These are phyloP conservation scores for Neofusicoccum kwambonambiense DNA, from an alignment of 2,329 filamentous ascomycete species.

Conservation along the genomic window DNA sequence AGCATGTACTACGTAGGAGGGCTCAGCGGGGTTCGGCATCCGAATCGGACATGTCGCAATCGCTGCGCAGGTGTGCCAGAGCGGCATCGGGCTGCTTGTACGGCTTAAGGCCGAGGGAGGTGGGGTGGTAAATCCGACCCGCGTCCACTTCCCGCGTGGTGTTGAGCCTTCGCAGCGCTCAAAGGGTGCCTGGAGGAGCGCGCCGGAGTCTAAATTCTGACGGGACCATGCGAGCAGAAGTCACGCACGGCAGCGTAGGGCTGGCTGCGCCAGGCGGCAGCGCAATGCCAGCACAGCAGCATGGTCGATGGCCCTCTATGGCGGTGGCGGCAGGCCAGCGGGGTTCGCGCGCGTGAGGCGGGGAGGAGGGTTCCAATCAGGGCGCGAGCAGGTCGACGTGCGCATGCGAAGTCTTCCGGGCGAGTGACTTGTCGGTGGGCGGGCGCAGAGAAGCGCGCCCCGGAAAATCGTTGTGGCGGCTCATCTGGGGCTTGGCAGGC, in stretches of 20 bases:
- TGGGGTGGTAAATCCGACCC: background rate
- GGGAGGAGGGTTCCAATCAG: background rate
- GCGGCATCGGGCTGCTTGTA: background rate
- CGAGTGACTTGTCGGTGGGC: background rate
- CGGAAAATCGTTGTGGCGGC: conserved; percentile 14
- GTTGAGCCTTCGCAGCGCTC: background rate
- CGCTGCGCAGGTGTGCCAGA: background rate
- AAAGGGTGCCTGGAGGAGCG: background rate
- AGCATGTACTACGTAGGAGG: background rate
- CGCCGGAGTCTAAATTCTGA: background rate
- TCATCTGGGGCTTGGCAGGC: conserved; percentile 6
- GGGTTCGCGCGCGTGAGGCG: background rate
- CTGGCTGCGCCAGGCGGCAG: background rate
- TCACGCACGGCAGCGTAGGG: too few relatives aligned
- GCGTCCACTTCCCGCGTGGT: background rate
- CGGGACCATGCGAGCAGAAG: background rate
- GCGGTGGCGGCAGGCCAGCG: background rate
- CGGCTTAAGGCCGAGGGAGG: background rate
- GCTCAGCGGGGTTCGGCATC: background rate
- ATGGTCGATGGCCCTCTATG: background rate
- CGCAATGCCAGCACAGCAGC: background rate
- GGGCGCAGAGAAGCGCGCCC: background rate
- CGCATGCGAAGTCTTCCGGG: background rate
- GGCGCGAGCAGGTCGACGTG: background rate
- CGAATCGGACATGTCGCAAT: conserved; percentile 2